Evolutionary conservation across 495 filamentous ascomycete species (phyloP), one percentile per base, ranked within the genome.

Genomic region (Trichocladium uniseriatum): DNA sequence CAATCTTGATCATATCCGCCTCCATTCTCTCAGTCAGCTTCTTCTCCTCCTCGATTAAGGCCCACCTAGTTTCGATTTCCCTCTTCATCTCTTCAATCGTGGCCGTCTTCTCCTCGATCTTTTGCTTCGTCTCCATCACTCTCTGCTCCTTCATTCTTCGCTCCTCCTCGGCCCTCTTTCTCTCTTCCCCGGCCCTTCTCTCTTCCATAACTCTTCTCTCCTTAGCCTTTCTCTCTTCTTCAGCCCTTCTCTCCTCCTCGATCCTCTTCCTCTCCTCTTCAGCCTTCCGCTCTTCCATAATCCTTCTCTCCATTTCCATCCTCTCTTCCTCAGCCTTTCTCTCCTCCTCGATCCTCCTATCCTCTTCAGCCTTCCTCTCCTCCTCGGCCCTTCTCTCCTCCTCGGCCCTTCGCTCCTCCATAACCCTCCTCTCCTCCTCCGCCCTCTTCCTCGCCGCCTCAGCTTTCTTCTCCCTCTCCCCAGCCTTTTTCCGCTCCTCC

Each of bases 31-130:
- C n/a, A n/a, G n/a, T n/a, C n/a, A n/a, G n/a, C 21, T 10, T 18
- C 34, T 46, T 14, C 34, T 34, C 38, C n/a, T 46, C 34, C 22
- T 46, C 44, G 32, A 45, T 27, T 20, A 19, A 45, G 32, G 9
- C 13, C 32, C 21, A 19, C 43, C 37, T 8, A 6, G n/a, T 21
- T 3, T 46, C 35, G 32, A n/a, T n/a, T n/a, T 46, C 21, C 10
- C 22, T 14, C 21, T n/a, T 0, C 3, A 38, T 38, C 44, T n/a
- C n/a, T n/a, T n/a, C n/a, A n/a, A n/a, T n/a, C n/a, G n/a, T n/a
- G n/a, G n/a, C n/a, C n/a, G n/a, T n/a, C n/a, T n/a, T n/a, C n/a
- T n/a, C n/a, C n/a, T n/a, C n/a, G n/a, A n/a, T n/a, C n/a, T n/a
- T n/a, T n/a, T n/a, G n/a, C n/a, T n/a, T n/a, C n/a, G n/a, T n/a